Evolutionary conservation across 169 alveolate genomes (phyloP), one percentile per base, ranked within the genome.

Genomic region (Cryptosporidium meleagridis): DNA sequence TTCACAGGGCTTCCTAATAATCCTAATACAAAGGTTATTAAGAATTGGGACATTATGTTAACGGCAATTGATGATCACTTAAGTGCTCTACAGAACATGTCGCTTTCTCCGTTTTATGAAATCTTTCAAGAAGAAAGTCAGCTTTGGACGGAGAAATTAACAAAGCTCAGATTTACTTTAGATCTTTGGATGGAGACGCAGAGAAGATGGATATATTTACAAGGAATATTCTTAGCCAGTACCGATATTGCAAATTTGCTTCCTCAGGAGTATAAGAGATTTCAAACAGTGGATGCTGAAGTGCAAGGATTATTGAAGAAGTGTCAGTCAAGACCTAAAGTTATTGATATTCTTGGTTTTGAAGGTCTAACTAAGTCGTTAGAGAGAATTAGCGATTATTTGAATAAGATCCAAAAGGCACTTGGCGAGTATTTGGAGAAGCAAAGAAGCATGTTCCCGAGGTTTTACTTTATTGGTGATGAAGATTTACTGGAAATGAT

Each of bases 401-500:
- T 98, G 44, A 95, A 96, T 29, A 97, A 97, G 51, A 96, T 98
- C 51, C 98, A 98, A 93, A 97, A 97, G 85, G 99, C 99, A 12
- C 92, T 97, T 37, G 99, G 99, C 53, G 98, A 97, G 70, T 98
- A 98, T 86, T 93, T 99, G 52, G 99, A 98, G 91, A 97, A 97
- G 70, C 98, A 98, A 86, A 95, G 99, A 86, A 95, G 94, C 71
- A 97, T 97, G 92, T 99, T 98, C 86, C 99, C 99, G 23, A 95
- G 99, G 35, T 98, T 98, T 95, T 99, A 98, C 92, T 99, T 99
- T 93, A 97, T 99, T 12, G 99, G 99, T 68, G 99, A 98, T 92
- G 99, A 97, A 84, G 99, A 98, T 91, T 92, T 99, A 69, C 92
- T 99, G 58, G 99, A 98, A 91, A 97, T 99, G 95, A 97, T 99